A percentile compares a stretch with the other conserved stretches of the same genome.
phyloP scores from a whole-genome alignment of 1,139 yeast genomes.

The Arxiozyma slooffiae region DNA sequence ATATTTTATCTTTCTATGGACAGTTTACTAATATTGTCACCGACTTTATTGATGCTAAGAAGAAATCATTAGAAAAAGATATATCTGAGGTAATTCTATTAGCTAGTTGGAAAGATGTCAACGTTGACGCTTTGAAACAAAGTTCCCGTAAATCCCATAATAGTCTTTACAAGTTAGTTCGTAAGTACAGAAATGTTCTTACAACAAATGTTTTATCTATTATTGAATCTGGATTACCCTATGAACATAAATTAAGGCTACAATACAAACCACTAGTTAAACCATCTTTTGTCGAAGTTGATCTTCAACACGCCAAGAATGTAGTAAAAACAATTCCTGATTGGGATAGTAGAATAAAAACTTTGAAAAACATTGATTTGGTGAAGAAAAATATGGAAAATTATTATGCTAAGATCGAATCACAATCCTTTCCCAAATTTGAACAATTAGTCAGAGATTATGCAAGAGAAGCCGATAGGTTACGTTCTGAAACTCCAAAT shows the following conservation, averaged over 20 bases:
- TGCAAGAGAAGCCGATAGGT: conserved; percentile 47
- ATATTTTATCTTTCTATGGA: conserved; percentile 53
- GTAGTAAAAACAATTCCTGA: conserved; percentile 28
- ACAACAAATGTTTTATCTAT: conserved; percentile 44
- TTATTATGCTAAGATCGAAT: conserved; percentile 36
- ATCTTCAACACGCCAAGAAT: conserved; percentile 11
- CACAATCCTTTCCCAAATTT: conserved; percentile 33
- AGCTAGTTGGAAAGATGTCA: conserved; percentile 97
- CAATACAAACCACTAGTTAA: conserved; percentile 2
- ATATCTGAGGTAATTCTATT: conserved; percentile 73
- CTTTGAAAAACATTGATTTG: conserved; percentile 41
- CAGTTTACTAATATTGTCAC: conserved; percentile 49
- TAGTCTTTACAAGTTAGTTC: conserved; percentile 68
- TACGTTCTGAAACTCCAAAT: conserved; percentile 70
- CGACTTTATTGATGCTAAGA: conserved; percentile 38
- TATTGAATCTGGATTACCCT: conserved; percentile 52
- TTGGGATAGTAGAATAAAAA: conserved; percentile 49
- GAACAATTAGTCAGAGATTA: conserved; percentile 47
- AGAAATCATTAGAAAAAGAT: conserved; percentile 60
- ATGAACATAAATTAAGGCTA: conserved; percentile 8
- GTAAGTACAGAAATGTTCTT: conserved; percentile 66
- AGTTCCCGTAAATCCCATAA: conserved; percentile 86
- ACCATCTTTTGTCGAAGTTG: conserved; percentile 8
- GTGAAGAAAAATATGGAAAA: conserved; percentile 49
- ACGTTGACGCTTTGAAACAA: conserved; percentile 84